Conservation (phyloP, 73 alveolate genomes). For the Paramecium pentaurelia region DNA sequence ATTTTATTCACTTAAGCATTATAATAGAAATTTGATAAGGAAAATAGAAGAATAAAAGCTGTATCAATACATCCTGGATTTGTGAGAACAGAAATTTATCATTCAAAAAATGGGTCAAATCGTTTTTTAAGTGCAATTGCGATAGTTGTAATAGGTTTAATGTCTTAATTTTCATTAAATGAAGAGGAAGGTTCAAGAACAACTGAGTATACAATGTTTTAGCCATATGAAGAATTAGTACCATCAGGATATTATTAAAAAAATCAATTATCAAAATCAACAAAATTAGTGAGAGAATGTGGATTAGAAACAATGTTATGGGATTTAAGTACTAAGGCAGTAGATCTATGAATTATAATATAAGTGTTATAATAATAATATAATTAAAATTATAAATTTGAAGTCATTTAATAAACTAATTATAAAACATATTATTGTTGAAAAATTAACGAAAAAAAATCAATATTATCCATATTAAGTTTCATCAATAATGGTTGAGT, state of each 20-base stretch:
- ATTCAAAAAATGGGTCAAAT: background rate
- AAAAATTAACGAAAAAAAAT: background rate
- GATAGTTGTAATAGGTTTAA: background rate
- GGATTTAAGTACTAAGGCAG: background rate
- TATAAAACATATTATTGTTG: background rate
- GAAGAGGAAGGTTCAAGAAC: constrained; percentile 47
- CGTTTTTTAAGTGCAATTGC: background rate
- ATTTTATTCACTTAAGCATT: constrained; percentile 29
- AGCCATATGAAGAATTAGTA: background rate
- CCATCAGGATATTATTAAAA: constrained; percentile 35
- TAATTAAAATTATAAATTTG: background rate
- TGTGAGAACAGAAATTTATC: constrained; percentile 42
- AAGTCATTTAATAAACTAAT: too few species aligned
- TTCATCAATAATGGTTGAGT: background rate
- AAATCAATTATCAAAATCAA: background rate
- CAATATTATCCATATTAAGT: background rate
- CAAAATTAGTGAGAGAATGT: background rate
- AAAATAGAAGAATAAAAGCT: background rate
- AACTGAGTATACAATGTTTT: background rate
- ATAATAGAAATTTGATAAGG: background rate
- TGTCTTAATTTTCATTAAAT: background rate
- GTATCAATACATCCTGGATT: constrained; percentile 58
- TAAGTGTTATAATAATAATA: background rate
- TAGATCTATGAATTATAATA: background rate
- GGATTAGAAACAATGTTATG: background rate